Conservation (phyloP, 108 stramenopile genomes). For the Cyclotella kingstonii region DNA sequence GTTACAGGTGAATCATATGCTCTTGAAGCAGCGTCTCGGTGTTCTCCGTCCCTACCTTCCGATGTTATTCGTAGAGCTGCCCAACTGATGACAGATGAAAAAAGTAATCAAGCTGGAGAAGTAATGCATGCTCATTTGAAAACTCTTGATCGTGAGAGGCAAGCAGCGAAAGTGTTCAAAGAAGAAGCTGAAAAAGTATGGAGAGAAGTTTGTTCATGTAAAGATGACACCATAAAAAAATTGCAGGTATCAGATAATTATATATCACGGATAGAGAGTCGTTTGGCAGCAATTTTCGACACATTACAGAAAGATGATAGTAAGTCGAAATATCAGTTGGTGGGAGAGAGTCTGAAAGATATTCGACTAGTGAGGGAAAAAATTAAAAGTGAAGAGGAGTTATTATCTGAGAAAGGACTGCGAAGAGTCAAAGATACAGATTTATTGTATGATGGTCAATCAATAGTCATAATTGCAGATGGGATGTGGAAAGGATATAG, state of each 20-base stretch:
- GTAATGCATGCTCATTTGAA: constrained; percentile 16
- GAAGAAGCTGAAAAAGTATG: constrained; percentile 25
- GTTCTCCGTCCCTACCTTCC: constrained; percentile 53
- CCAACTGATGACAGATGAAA: constrained; percentile 36
- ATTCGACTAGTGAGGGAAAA: constrained; percentile 49
- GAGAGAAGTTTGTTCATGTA: constrained; percentile 33
- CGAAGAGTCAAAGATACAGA: constrained; percentile 43
- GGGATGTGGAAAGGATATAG: constrained; percentile 60
- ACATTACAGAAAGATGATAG: constrained; percentile 26
- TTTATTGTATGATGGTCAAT: constrained; percentile 51
- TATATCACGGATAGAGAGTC: constrained; percentile 47
- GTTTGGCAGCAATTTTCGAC: constrained; percentile 48
- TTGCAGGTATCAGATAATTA: constrained; percentile 57
- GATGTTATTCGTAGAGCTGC: constrained; percentile 69
- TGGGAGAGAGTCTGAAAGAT: constrained; percentile 64
- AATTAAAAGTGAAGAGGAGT: constrained; percentile 51
- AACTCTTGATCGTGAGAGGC: constrained; percentile 55
- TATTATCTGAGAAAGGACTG: constrained; percentile 60
- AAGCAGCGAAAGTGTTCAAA: constrained; percentile 18
- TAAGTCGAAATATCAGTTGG: constrained; percentile 42
- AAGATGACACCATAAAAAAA: constrained; percentile 55
- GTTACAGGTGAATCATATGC: constrained; percentile 75
- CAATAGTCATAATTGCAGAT: constrained; percentile 60
- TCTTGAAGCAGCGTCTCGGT: constrained; percentile 63
- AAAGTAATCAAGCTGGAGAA: constrained; percentile 37